These are phyloP conservation scores for Ophiostoma sp. DNA, from an alignment of 2,329 filamentous ascomycete genomes.

Conservation along the genomic window DNA sequence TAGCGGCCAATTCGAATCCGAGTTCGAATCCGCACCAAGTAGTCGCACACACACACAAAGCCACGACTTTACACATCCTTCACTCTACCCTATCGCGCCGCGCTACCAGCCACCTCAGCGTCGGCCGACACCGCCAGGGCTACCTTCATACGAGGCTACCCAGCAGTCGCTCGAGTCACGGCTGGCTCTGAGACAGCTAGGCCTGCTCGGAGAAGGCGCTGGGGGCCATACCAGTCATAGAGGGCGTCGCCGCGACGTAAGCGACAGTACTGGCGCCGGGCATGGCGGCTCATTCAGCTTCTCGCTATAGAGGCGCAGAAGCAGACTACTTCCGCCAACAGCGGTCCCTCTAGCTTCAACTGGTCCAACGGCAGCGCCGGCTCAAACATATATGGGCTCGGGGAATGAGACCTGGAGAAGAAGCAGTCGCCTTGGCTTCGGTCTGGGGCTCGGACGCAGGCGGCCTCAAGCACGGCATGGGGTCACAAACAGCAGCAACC, in stretches of 20 bases:
- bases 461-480: conserved; percentile 1
- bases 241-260: background rate
- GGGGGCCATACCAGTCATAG: background rate
- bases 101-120: conserved; percentile 24
- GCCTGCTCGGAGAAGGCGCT: background rate
- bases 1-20: background rate
- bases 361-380: background rate
- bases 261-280: background rate
- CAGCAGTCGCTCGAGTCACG: conserved; percentile 20
- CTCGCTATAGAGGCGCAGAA: background rate
- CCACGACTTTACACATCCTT: background rate
- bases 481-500: background rate
- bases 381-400: background rate
- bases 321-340: background rate
- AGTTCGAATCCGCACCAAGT: background rate
- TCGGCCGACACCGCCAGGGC: conserved; percentile 25
- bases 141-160: conserved; percentile 25
- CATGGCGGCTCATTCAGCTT: background rate
- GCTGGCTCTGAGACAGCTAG: conserved; percentile 12
- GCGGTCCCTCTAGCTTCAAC: background rate
- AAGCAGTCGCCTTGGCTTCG: background rate
- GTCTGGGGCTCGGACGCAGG: background rate
- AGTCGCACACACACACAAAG: background rate
- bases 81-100: conserved; percentile 24
- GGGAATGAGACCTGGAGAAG: background rate